Conservation (phyloP, 1,139 yeast species). For the Candida tropicalis region DNA sequence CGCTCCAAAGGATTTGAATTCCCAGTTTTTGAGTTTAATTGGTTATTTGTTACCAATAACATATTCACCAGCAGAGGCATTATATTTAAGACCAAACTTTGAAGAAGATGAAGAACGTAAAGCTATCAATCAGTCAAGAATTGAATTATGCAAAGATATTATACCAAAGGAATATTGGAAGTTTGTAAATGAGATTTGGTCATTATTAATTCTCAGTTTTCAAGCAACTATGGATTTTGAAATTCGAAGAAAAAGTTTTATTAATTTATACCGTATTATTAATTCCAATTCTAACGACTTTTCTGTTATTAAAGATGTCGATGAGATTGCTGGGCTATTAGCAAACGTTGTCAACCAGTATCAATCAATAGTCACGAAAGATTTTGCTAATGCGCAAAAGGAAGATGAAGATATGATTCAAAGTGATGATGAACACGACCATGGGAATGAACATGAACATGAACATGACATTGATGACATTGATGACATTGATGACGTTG, state of each 20-base stretch:
- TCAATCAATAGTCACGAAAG: constrained; percentile 30
- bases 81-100: constrained; percentile 31
- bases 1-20: constrained; percentile 66
- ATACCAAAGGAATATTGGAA: constrained; percentile 31
- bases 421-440: constrained; percentile 14
- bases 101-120: constrained; percentile 28
- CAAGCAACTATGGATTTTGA: constrained; percentile 75
- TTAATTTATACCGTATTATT: constrained; percentile 58
- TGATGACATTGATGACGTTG: constrained; percentile 8
- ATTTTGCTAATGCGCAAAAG: constrained; percentile 12
- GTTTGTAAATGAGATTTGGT: constrained; percentile 56
- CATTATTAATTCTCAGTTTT: constrained; percentile 68
- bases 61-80: constrained; percentile 32
- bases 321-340: constrained; percentile 48
- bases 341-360: constrained; percentile 75
- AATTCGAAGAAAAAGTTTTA: constrained; percentile 61
- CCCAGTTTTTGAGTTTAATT: constrained; percentile 58
- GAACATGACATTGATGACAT: constrained; percentile 5
- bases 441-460: constrained; percentile 10
- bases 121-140: constrained; percentile 31
- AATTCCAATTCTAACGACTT: constrained; percentile 28
- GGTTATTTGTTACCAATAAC: constrained; percentile 58
- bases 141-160: constrained; percentile 25
- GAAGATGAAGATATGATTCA: constrained; percentile 15
- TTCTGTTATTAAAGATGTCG: constrained; percentile 24